Evolutionary conservation across 2,329 filamentous ascomycete species (phyloP).

Genomic region (Diaporthe eres): DNA sequence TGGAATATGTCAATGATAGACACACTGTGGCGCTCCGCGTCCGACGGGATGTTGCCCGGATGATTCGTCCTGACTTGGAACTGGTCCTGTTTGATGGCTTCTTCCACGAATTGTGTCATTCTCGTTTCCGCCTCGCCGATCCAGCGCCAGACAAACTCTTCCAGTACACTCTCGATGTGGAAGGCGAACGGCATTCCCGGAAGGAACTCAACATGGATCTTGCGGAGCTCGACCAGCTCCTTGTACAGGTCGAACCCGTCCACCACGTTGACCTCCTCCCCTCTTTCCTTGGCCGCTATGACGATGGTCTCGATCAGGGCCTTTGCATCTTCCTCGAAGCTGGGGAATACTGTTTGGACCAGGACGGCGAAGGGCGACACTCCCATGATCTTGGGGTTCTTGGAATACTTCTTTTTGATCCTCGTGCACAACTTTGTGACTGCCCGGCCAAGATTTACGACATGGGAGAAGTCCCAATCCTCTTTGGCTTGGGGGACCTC

Average conservation of each 20-base stretch:
- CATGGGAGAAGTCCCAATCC: conserved; percentile 91
- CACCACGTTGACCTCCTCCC: conserved; percentile 84
- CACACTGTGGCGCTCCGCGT: conserved; percentile 91
- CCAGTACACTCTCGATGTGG: conserved; percentile 86
- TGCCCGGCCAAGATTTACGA: conserved; percentile 88
- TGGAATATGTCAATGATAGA: conserved; percentile 95
- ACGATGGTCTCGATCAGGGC: conserved; percentile 89
- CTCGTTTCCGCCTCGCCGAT: conserved; percentile 84
- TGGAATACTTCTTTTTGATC: conserved; percentile 92
- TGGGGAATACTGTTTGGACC: conserved; percentile 86
- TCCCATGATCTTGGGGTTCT: conserved; percentile 89
- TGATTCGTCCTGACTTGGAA: conserved; percentile 82
- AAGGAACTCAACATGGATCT: conserved; percentile 82
- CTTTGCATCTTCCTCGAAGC: conserved; percentile 89
- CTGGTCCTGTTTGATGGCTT: conserved; percentile 90
- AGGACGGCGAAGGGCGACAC: conserved; percentile 76
- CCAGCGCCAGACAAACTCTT: conserved; percentile 97
- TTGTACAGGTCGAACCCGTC: conserved; percentile 96
- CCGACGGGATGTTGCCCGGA: conserved; percentile 73
- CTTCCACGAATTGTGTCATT: conserved; percentile 86
- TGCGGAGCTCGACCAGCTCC: conserved; percentile 86
- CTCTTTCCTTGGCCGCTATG: conserved; percentile 76
- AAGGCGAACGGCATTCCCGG: conserved; percentile 85
- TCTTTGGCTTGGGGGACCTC: conserved; percentile 85
- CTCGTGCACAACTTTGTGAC: conserved; percentile 89